Conservation (phyloP, 305 asterid genomes). For the Fraxinus latifolia region DNA sequence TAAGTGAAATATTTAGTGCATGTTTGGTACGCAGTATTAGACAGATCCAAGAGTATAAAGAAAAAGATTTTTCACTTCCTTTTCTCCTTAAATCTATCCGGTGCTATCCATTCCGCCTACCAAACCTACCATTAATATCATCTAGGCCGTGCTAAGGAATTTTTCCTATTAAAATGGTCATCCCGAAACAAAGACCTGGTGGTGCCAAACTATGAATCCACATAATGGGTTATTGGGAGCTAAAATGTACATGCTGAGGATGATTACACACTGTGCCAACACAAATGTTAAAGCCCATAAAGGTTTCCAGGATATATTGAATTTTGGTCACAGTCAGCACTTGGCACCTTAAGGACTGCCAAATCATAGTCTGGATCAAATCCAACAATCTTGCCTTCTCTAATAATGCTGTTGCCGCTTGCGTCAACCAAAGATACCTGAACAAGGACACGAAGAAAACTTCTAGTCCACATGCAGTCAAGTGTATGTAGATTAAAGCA, state of each 20-base stretch:
- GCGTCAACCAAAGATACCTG: conserved; percentile 70
- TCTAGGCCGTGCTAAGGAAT: not conserved
- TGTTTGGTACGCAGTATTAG: not conserved
- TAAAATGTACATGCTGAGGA: not conserved
- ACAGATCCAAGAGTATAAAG: not conserved
- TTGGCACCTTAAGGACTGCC: conserved; percentile 75
- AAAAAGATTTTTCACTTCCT: no score
- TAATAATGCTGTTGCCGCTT: conserved; percentile 49
- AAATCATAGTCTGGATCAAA: conserved; percentile 79
- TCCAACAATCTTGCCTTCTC: conserved; percentile 65
- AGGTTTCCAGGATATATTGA: not conserved
- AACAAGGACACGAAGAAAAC: not conserved
- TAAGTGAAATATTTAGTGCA: not conserved
- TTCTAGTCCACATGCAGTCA: not conserved
- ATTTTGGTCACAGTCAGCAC: not conserved
- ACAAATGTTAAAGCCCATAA: not conserved
- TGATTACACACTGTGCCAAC: not conserved
- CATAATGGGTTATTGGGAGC: not conserved
- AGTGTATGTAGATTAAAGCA: not conserved
- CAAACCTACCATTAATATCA: not conserved
- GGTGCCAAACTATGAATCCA: not conserved
- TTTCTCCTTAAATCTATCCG: not conserved
- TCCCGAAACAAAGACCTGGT: not conserved
- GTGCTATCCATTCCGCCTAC: not conserved
- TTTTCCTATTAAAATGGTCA: not conserved